These are phyloP conservation scores for Dryas drummondii DNA, from an alignment of 306 rosid genomes.

Conservation along the genomic window DNA sequence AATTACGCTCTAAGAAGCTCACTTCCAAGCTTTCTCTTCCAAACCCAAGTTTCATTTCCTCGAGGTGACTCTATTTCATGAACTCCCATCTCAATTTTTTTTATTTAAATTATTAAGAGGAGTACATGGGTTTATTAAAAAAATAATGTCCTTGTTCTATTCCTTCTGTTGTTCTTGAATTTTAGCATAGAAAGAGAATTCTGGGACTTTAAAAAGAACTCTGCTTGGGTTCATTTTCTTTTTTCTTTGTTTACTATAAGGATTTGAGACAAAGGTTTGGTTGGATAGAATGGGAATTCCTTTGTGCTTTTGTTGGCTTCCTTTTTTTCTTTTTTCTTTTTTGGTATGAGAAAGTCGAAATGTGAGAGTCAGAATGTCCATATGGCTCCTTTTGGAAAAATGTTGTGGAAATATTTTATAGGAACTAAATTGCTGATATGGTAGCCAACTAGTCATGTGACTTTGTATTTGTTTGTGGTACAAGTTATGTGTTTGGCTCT, in stretches of 20 bases:
- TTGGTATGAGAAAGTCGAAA: neutral
- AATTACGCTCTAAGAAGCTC: conserved; percentile 29
- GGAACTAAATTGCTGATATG: neutral
- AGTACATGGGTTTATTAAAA: neutral
- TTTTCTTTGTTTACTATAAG: too few species aligned
- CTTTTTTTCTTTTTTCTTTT: neutral
- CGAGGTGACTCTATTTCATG: conserved; percentile 30
- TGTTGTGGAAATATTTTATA: neutral
- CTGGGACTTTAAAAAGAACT: neutral
- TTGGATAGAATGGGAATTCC: neutral
- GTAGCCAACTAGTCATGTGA: neutral
- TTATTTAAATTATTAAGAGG: neutral
- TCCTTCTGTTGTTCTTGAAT: neutral
- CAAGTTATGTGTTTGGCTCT: neutral
- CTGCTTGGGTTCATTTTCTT: too few species aligned
- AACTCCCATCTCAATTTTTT: conserved; percentile 1
- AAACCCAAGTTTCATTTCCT: conserved; percentile 27
- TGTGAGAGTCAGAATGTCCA: neutral
- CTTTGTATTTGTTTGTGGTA: neutral
- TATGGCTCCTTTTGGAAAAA: neutral
- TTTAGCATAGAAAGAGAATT: neutral
- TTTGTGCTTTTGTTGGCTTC: neutral
- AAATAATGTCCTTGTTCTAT: neutral
- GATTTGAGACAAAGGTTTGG: neutral
- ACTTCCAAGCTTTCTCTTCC: conserved; percentile 38